Evolutionary conservation across 2,329 filamentous ascomycete species (phyloP).

Genomic region (Colletotrichum karsti): DNA sequence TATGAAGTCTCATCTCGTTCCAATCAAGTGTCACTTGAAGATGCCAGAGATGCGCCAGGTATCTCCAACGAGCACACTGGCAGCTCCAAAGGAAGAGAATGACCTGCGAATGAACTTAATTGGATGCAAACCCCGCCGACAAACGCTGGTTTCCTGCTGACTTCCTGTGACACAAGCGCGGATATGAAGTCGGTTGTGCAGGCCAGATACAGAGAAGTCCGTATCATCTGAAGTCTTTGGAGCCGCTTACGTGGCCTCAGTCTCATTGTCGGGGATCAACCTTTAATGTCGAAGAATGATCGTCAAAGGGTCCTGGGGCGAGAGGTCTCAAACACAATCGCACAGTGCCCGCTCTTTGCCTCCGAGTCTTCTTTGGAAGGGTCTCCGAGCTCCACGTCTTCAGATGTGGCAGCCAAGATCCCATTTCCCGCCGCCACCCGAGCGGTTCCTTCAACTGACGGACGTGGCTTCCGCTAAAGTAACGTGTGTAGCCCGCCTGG

Average conservation of each 20-base stretch:
- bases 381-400: neutral
- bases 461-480: neutral
- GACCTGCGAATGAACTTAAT: neutral
- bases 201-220: neutral
- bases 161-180: neutral
- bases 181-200: neutral
- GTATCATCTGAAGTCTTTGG: neutral
- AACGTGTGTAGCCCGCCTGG: neutral
- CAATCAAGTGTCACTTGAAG: too few relatives aligned
- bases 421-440: neutral
- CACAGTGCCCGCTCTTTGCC: neutral
- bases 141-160: neutral
- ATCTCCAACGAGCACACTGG: too few relatives aligned
- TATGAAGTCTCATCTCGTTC: too few relatives aligned
- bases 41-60: too few relatives aligned
- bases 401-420: neutral
- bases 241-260: neutral
- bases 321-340: neutral
- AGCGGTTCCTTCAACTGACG: neutral
- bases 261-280: too few relatives aligned
- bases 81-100: neutral
- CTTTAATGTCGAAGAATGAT: neutral
- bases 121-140: neutral
- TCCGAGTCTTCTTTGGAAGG: neutral
- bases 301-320: conserved; percentile 7